Evolutionary conservation across 2,329 filamentous ascomycete species (phyloP), one percentile per base, ranked within the genome.

Genomic region (Xylaria sp.): DNA sequence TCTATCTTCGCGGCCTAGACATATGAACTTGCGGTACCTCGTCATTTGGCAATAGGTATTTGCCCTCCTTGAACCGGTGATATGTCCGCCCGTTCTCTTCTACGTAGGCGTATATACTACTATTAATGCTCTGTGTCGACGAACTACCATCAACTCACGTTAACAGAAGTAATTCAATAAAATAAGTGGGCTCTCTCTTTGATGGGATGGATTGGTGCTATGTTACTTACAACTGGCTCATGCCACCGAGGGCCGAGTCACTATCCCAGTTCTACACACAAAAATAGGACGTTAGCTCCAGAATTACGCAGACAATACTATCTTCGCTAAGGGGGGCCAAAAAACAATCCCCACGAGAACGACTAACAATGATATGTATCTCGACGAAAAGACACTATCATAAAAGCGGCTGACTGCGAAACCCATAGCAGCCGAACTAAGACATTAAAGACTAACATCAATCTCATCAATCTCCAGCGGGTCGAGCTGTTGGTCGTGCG

Each of bases 11-110:
- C 5, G 44, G n/a, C n/a, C n/a, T n/a, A n/a, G n/a, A n/a, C n/a
- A n/a, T 25, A 22, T 25, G 5, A 45, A 44, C 6, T 58, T 49
- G 20, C 22, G 9, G 25, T 64, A 73, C 72, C 64, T 73, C 70
- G 7, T 75, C 73, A 44, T 75, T 75, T 7, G 73, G 73, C 31
- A 75, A 66, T 20, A 72, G 65, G 45, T 74, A 75, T 63, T 75
- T 74, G 10, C 73, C 73, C 53, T 71, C 72, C 39, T 73, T 73
- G 55, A 71, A 74, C 11, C 71, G 66, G 57, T 74, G 73, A 49
- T 74, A 74, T 7, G 72, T 74, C 31, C 72, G 62, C 38, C 73
- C 73, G 31, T 74, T 74, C 49, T 74, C 73, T 7, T 67, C 55
- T 15, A 73, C 59, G 25, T 72, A 68, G 61, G 73, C 61, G 64